These are phyloP conservation scores for Gyromitra esculenta DNA, from an alignment of 2,329 filamentous ascomycete genomes.

Conservation along the genomic window DNA sequence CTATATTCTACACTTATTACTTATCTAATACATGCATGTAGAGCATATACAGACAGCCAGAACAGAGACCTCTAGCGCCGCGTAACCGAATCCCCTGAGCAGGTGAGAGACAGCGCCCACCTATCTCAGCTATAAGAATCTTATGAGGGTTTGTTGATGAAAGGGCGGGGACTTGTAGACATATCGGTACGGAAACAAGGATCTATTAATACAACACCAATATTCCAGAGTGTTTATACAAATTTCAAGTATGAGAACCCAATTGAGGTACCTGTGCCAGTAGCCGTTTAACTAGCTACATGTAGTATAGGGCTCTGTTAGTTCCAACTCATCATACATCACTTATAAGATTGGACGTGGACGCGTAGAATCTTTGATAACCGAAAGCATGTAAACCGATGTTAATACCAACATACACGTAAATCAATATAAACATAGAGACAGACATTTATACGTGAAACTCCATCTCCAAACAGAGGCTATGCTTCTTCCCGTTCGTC, in stretches of 20 bases:
- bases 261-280: neutral
- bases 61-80: too few relatives aligned
- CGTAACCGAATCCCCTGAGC: too few relatives aligned
- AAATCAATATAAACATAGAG: conserved; percentile 17
- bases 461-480: neutral
- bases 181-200: too few relatives aligned
- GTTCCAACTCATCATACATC: neutral
- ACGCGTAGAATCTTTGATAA: neutral
- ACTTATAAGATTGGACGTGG: neutral
- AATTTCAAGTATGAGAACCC: neutral
- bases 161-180: too few relatives aligned
- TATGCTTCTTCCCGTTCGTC: neutral
- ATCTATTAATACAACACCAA: too few relatives aligned
- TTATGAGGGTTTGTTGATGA: too few relatives aligned
- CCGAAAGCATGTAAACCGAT: conserved; percentile 10
- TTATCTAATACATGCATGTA: too few relatives aligned
- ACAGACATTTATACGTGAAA: conserved; percentile 23
- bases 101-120: too few relatives aligned
- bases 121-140: too few relatives aligned
- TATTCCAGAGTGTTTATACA: neutral
- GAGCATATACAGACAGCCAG: too few relatives aligned
- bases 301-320: neutral
- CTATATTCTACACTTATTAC: too few relatives aligned
- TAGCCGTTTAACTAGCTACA: neutral
- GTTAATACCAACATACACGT: conserved; percentile 28